Base-by-base conservation (phyloP, 495 filamentous ascomycete species). In the Penicillium ucsense region DNA sequence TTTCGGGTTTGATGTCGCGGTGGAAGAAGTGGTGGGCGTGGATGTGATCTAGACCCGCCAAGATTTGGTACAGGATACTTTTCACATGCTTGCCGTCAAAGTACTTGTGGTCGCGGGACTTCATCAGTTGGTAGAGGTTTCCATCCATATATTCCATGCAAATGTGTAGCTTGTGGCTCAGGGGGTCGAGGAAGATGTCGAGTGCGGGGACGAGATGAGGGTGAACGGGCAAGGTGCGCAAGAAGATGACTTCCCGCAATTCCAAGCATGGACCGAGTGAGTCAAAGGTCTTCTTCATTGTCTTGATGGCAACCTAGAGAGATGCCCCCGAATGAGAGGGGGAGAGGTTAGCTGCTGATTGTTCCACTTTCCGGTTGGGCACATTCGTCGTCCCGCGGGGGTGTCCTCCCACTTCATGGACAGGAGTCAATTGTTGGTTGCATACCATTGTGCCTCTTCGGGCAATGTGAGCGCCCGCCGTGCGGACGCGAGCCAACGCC, bases 61-160 rank as follows among this genome's bases (percentile, higher is more conserved):
- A 77, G 54, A 99, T 99, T 69, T 99, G 94, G 65, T 84, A 96
- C 27, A 99, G 70, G 54, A 99, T 94, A 68, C 91, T 97, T 73
- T 99, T 97, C 47, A 99, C 94, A 50, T 88, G 92, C 50, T 78
- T 81, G 37, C 82, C 83, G 60, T 99, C 94, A 27, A 99, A 74
- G 47, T 73, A 82, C 66, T 95, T 97, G 69, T 95, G 89, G 51
- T 99, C 92, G 46, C 94, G 79, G 43, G 92, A 83, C 62, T 99
- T 99, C 92, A 99, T 99, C 43, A 99, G 70, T 68, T 97, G 94
- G 60, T 99, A 99, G 2, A 99, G 74, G 63, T 99, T 99, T 31
- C 94, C 94, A 64, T 99, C 94, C 94, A 99, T 99, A 56, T 95
- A 95, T 67, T 99, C 94, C 94, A 99, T 99, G 57, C 79, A 83